Percentiles rank a stretch among this genome's conserved stretches.
Conservation (phyloP, 1,284 basidiomycete species). For the Mycosarcoma maydis region DNA sequence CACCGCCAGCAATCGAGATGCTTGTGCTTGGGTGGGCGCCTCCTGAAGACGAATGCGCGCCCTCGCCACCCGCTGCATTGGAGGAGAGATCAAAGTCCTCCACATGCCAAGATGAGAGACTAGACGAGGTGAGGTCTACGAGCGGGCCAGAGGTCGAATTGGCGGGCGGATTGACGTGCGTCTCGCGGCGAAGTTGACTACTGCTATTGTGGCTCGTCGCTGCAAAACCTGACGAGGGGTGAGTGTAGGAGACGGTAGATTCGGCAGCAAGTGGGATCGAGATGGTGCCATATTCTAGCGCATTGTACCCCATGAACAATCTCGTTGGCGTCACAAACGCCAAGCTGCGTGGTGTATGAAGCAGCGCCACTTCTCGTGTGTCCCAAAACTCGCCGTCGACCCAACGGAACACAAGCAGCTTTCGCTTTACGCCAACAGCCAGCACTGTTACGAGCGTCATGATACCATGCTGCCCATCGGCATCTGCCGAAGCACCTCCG, state of each 20-base stretch:
- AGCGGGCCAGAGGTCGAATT: constrained; percentile 43
- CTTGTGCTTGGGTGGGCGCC: constrained; percentile 20
- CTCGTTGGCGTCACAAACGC: constrained; percentile 75
- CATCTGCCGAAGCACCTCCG: constrained; percentile 33
- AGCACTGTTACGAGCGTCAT: constrained; percentile 75
- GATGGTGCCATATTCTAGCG: constrained; percentile 80
- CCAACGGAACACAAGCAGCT: constrained; percentile 86
- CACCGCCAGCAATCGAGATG: constrained; percentile 19
- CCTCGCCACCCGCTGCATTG: constrained; percentile 9
- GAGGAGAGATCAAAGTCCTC: constrained; percentile 41
- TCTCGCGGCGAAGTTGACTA: constrained; percentile 23
- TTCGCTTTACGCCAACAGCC: constrained; percentile 84
- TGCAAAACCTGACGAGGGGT: constrained; percentile 28
- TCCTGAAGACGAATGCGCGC: constrained; percentile 6
- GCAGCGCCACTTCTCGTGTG: constrained; percentile 78
- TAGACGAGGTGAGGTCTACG: constrained; percentile 37
- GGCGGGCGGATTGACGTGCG: constrained; percentile 37
- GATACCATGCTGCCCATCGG: constrained; percentile 34
- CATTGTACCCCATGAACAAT: constrained; percentile 78
- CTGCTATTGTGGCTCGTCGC: constrained; percentile 15
- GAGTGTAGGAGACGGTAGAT: constrained; percentile 44
- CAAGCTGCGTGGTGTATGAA: constrained; percentile 83
- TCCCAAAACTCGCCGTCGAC: constrained; percentile 80
- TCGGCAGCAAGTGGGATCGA: constrained; percentile 69
- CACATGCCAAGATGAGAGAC: constrained; percentile 39